phyloP scores from a whole-genome alignment of 179 eudicot genomes.

The Silene coronaria region DNA sequence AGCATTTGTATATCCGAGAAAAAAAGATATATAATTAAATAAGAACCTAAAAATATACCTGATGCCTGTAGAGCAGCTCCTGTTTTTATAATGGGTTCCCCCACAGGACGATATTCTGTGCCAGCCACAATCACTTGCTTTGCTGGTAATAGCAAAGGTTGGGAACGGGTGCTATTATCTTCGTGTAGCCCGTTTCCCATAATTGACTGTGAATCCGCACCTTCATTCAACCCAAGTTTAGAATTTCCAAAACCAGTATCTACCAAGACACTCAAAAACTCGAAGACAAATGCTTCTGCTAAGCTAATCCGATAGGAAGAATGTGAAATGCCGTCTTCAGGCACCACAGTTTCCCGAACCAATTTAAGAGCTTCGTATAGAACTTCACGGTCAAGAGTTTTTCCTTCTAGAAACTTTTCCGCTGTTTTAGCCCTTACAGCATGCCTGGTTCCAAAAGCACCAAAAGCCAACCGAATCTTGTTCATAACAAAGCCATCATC shows the following conservation, averaged over 20 bases:
- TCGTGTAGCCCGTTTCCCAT: too few species aligned
- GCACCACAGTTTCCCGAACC: constrained; percentile 42
- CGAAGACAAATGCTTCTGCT: constrained; percentile 69
- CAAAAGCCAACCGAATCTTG: constrained; percentile 59
- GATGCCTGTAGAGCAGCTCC: constrained; percentile 91
- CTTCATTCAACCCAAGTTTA: constrained; percentile 24
- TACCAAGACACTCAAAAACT: constrained; percentile 47
- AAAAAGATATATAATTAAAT: too few species aligned
- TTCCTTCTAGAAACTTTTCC: constrained; percentile 62
- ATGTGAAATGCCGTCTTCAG: constrained; percentile 52
- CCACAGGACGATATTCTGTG: constrained; percentile 60
- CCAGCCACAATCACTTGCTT: constrained; percentile 58
- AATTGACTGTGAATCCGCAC: constrained; percentile 17
- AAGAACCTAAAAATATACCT: constrained; percentile 40
- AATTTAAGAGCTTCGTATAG: constrained; percentile 50
- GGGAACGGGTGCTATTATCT: not conserved
- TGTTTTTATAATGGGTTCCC: constrained; percentile 60
- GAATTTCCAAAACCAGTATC: constrained; percentile 16
- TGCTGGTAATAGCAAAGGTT: constrained; percentile 43
- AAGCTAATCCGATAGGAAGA: constrained; percentile 64
- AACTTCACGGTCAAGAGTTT: constrained; percentile 31
- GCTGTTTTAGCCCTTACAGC: constrained; percentile 58
- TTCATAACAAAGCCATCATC: constrained; percentile 32
- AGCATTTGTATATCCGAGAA: too few species aligned
- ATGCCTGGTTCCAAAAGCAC: constrained; percentile 68